Evolutionary conservation across 2,329 filamentous ascomycete genomes (phyloP).

Genomic region (Pestalotiopsis sp.): DNA sequence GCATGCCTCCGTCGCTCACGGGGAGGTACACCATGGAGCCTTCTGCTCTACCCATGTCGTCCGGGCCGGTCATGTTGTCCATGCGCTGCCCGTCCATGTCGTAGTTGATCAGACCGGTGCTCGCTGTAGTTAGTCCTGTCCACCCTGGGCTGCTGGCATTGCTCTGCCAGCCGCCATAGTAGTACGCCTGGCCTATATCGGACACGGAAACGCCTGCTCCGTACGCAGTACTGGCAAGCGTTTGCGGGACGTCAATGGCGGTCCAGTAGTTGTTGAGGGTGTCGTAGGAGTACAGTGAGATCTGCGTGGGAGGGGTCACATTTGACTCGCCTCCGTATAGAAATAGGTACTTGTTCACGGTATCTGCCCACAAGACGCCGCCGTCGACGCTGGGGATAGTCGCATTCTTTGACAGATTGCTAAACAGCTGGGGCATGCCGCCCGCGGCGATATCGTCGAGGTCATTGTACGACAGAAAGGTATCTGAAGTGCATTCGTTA

Average conservation of each 20-base stretch:
- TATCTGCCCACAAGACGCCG: conserved; percentile 60
- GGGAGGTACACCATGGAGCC: conserved; percentile 63
- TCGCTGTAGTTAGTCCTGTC: conserved; percentile 49
- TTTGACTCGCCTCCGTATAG: conserved; percentile 63
- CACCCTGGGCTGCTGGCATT: conserved; percentile 55
- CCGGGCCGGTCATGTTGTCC: conserved; percentile 57
- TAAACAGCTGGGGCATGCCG: conserved; percentile 42
- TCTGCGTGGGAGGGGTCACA: conserved; percentile 43
- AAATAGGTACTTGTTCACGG: conserved; percentile 65
- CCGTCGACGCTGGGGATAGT: conserved; percentile 52
- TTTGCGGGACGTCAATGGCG: conserved; percentile 39
- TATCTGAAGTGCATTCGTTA: conserved; percentile 12
- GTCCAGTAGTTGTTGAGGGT: conserved; percentile 59
- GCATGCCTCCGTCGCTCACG: conserved; percentile 59
- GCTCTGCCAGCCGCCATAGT: conserved; percentile 65
- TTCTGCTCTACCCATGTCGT: conserved; percentile 57
- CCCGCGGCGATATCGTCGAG: conserved; percentile 12
- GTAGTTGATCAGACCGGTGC: conserved; percentile 56
- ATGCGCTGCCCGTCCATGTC: conserved; percentile 54
- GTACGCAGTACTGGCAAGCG: conserved; percentile 50
- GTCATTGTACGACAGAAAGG: conserved; percentile 15
- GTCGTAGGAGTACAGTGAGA: conserved; percentile 61
- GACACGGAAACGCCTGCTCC: conserved; percentile 60
- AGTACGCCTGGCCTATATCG: conserved; percentile 58
- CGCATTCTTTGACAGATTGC: conserved; percentile 61